Evolutionary conservation across 1,284 basidiomycete genomes (phyloP).

Genomic region (Cutaneotrichosporon dermatis): DNA sequence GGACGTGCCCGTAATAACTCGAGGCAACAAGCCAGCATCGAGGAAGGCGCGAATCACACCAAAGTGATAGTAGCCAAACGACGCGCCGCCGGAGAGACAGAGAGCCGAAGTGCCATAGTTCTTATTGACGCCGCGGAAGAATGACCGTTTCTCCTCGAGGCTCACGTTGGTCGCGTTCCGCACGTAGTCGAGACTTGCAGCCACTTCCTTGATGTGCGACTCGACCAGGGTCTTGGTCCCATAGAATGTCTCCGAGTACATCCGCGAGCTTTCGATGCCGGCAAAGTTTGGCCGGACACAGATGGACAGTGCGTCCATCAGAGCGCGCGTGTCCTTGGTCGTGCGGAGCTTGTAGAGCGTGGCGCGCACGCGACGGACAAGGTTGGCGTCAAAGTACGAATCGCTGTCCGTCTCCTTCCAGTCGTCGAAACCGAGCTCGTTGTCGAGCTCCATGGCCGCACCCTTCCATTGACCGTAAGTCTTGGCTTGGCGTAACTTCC

Average conservation of each 20-base stretch:
- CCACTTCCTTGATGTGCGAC: slow-evolving; percentile 79
- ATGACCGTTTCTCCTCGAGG: slow-evolving; percentile 81
- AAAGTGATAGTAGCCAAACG: slow-evolving; percentile 74
- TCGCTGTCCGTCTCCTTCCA: slow-evolving; percentile 85
- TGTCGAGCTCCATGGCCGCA: slow-evolving; percentile 72
- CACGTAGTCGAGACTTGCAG: slow-evolving; percentile 67
- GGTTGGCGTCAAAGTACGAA: slow-evolving; percentile 76
- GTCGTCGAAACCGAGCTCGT: slow-evolving; percentile 72
- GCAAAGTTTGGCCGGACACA: slow-evolving; percentile 93
- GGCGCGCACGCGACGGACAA: slow-evolving; percentile 37
- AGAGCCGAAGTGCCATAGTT: slow-evolving; percentile 85
- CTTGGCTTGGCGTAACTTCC: slow-evolving; percentile 65
- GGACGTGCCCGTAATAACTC: slow-evolving; percentile 82
- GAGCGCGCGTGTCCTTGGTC: slow-evolving; percentile 68
- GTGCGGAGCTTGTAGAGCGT: slow-evolving; percentile 36
- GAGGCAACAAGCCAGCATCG: slow-evolving; percentile 79
- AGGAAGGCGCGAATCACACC: slow-evolving; percentile 90
- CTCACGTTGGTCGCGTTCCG: slow-evolving; percentile 68
- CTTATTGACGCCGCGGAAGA: slow-evolving; percentile 82
- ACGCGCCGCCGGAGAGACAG: slow-evolving; percentile 89
- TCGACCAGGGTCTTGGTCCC: slow-evolving; percentile 85
- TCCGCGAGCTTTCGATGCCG: slow-evolving; percentile 80
- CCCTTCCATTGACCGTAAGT: slow-evolving; percentile 77
- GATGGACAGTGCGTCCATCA: slow-evolving; percentile 85
- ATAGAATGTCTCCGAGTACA: slow-evolving; percentile 83